phyloP scores from a whole-genome alignment of 306 rosid species.

The Fragaria vesca region DNA sequence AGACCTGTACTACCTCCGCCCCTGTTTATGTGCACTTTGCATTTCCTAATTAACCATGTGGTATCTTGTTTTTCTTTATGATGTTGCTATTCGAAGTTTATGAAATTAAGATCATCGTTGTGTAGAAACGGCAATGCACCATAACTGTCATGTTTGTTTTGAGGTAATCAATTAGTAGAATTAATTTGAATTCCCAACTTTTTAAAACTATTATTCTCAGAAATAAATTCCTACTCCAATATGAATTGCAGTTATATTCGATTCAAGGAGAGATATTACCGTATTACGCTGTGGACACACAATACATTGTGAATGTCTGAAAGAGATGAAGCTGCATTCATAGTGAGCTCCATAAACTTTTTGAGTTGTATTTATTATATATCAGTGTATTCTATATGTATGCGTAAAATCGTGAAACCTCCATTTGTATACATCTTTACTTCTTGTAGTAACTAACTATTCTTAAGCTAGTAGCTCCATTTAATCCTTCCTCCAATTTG shows the following conservation, averaged over 20 bases:
- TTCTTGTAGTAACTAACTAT: neutral
- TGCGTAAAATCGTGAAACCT: neutral
- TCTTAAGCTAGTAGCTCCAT: neutral
- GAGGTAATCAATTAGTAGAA: conserved; percentile 43
- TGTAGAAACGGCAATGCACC: conserved; percentile 77
- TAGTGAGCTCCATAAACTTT: conserved; percentile 32
- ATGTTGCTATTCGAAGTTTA: conserved; percentile 61
- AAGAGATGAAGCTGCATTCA: conserved; percentile 48
- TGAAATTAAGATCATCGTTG: conserved; percentile 53
- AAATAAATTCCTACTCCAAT: neutral
- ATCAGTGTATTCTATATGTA: neutral
- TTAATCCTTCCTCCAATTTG: conserved; percentile 17
- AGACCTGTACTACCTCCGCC: no score
- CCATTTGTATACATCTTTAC: neutral
- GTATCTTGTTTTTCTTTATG: conserved; percentile 28
- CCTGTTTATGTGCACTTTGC: neutral
- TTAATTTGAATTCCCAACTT: neutral
- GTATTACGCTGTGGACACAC: conserved; percentile 53
- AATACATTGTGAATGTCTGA: conserved; percentile 56
- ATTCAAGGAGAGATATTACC: conserved; percentile 42
- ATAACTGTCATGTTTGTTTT: conserved; percentile 74
- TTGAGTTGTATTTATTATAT: neutral
- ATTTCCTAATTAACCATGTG: neutral
- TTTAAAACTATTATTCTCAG: neutral
- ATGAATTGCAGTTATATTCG: conserved; percentile 56